Base-by-base conservation (phyloP, 257 asterid species). In the Buddleja alternifolia region DNA sequence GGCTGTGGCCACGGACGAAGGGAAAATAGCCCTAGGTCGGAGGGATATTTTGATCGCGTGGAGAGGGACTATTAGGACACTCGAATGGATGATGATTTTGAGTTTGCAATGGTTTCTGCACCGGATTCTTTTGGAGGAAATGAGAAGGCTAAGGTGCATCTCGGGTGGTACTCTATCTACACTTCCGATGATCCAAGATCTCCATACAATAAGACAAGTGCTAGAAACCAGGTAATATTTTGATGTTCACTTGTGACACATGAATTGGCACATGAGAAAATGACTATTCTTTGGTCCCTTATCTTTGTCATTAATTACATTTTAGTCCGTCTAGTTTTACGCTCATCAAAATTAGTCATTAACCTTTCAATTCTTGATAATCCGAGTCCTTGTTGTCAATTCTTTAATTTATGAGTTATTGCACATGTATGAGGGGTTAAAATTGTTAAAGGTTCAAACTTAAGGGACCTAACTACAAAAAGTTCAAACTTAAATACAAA, bases 1-100 rank as follows among this genome's bases (percentile, higher is more conserved):
- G 29, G 97, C 90, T 1, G 98, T 90, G 82, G 92, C 97, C 0
- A 90, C 94, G 0, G 95, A 93, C 34, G 94, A 81, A 52, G 97
- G 94, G 61, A 84, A 81, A 34, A 4, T 7, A 1, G 83, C 64
- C 5, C 39, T 93, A 23, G 98, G 97, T 6, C 72, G 98, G 16
- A 84, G 98, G 71, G 98, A 93, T 21, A 84, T 93, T 48, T 46
- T 90, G 75, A 45, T 90, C 7, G 87, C 81, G 21, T 93, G 97
- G 98, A 82, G 98, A 63, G 98, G 98, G 53, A 86, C 98, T 0
- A 48, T 83, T 66, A 60, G 74, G 57, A 53, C 81, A 0, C 66
- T 93, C 32, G 98, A 93, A 66, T 93, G 97, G 96, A 67, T 83
- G 17, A 86, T 62, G 96, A 93, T 64, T 77, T 93, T 4, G 78